Evolutionary conservation across 2,329 filamentous ascomycete species (phyloP), one percentile per base, ranked within the genome.

Genomic region (Verticillium longisporum): DNA sequence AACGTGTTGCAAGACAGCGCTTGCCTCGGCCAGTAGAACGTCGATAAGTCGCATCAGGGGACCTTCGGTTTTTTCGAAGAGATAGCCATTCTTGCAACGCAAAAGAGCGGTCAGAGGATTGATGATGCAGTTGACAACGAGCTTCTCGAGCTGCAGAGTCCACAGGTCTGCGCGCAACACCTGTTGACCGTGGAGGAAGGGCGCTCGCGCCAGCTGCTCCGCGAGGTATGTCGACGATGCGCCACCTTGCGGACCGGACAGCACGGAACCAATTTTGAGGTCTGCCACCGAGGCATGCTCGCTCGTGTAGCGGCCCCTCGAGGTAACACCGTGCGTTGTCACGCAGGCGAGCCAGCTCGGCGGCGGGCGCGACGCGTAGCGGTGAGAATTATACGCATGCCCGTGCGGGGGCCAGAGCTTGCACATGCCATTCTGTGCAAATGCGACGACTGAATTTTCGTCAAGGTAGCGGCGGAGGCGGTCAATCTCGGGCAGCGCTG

Each of bases 381-480:
- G 74, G 59, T 74, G 68, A 1, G 67, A 64, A 38, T 72, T 71
- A 68, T 84, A 85, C 1, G 69, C 62, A 4, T 67, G 65, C 2
- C 82, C 81, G 57, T 78, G 70, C 7, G 83, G 83, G 31, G 82
- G 82, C 83, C 83, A 85, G 15, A 84, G 71, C 65, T 78, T 80
- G 36, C 90, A 92, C 85, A 97, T 89, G 56, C 94, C 94, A 68
- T 97, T 97, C 68, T 97, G 93, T 31, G 91, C 77, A 68, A 97
- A 90, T 13, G 89, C 80, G n/a, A 97, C 84, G 0, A 90, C 89
- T n/a, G 88, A 91, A 3, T 80, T 74, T 3, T 76, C 73, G 64
- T 86, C 81, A 2, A 87, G 81, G 59, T 96, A 84, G 1, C 83
- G 74, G 6, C 83, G 77, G 14, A 97, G 74, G 18, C 77, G 71